Evolutionary conservation across 306 rosid genomes (phyloP).

Genomic region (Lathyrus tuberosus): DNA sequence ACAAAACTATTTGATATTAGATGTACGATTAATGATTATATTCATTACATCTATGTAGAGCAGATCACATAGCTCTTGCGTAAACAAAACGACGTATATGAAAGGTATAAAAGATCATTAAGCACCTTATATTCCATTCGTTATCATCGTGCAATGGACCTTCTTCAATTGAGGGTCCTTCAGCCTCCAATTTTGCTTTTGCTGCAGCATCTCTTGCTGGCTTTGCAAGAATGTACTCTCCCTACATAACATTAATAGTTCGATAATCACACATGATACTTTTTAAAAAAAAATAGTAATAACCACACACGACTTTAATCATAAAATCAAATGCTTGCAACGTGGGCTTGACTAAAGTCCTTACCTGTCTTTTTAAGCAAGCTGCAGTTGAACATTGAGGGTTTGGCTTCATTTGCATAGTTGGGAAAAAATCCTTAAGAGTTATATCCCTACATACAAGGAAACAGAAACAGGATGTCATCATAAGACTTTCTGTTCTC

Average conservation of each 20-base stretch:
- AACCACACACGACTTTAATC: constrained; percentile 10
- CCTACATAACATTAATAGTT: constrained; percentile 53
- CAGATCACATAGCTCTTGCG: not conserved
- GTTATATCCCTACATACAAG: constrained; percentile 81
- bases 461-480: constrained; percentile 29
- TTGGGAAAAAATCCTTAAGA: constrained; percentile 95
- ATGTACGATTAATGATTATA: constrained; percentile 25
- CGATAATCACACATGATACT: no score
- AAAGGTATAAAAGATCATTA: constrained; percentile 26
- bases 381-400: constrained; percentile 92
- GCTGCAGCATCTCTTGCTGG: constrained; percentile 94
- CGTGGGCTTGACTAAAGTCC: constrained; percentile 15
- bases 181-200: constrained; percentile 80
- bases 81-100: not conserved
- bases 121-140: constrained; percentile 97
- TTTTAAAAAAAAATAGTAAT: no score
- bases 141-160: constrained; percentile 79
- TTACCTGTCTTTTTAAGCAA: constrained; percentile 88
- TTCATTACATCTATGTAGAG: constrained; percentile 25
- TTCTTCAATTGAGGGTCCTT: constrained; percentile 56
- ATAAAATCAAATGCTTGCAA: constrained; percentile 25
- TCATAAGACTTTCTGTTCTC: constrained; percentile 1
- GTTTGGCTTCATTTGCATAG: constrained; percentile 98
- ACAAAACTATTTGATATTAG: constrained; percentile 11
- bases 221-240: constrained; percentile 66